Evolutionary conservation across 2,329 filamentous ascomycete genomes (phyloP).

Genomic region (Aspergillus sp.): DNA sequence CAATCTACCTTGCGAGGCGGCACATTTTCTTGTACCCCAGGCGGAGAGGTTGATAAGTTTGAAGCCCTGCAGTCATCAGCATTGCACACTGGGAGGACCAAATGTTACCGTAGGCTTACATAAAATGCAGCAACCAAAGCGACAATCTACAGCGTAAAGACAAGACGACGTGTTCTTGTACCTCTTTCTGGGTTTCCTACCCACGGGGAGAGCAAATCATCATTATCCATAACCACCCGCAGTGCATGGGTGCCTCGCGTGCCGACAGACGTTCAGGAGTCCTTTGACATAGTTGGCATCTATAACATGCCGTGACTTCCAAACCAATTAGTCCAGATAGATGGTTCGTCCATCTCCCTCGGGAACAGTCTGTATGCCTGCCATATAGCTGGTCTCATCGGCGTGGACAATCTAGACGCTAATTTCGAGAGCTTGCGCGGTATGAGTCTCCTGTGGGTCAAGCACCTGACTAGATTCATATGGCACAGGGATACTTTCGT

Average conservation of each 20-base stretch:
- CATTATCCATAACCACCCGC: constrained; percentile 1
- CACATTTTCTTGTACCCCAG: too few species aligned
- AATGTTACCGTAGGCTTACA: too few species aligned
- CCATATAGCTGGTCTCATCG: constrained; percentile 1
- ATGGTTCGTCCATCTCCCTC: neutral
- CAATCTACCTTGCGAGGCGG: too few species aligned
- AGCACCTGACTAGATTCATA: too few species aligned
- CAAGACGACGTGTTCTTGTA: constrained; percentile 3
- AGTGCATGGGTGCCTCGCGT: constrained; percentile 4
- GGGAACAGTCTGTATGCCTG: constrained; percentile 4
- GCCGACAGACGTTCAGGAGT: constrained; percentile 4
- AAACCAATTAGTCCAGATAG: neutral
- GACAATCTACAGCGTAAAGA: neutral
- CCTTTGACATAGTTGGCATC: neutral
- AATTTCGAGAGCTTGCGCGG: neutral
- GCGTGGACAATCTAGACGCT: constrained; percentile 1
- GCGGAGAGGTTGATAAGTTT: too few species aligned
- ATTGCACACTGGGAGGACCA: too few species aligned
- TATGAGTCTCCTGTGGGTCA: neutral
- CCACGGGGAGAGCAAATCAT: constrained; percentile 1
- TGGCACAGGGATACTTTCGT: too few species aligned
- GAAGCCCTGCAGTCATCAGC: too few species aligned
- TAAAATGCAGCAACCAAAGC: too few species aligned
- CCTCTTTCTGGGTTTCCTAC: constrained; percentile 2
- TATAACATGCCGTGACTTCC: neutral